Base-by-base conservation (phyloP, 73 alveolate genomes). In the Paramecium biaurelia region DNA sequence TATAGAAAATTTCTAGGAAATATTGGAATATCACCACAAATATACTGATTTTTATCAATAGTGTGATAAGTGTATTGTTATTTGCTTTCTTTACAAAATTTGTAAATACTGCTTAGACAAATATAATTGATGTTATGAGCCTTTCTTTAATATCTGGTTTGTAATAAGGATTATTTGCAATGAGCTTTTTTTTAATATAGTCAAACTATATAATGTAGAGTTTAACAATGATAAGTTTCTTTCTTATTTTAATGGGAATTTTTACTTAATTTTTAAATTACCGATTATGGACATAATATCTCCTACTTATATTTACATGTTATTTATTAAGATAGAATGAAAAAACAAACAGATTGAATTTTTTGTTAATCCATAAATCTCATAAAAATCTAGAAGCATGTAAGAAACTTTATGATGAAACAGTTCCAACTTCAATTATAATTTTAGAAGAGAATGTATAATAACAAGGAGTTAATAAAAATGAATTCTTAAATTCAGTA, bases 341-440 rank as follows among this genome's bases (percentile, higher is more conserved):
- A 20, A 79, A 45, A 43, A 45, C 70, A 11, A 79, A 38, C 43
- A 35, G 90, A 41, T 23, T 79, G 28, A 45, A 47, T 2, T 42
- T 42, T 79, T 34, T 79, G 7, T 24, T 42, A 12, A 79, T 79
- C 1, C 26, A 47, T 4, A 79, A 79, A 15, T 43, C 70, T 30
- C 70, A 43, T 79, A 24, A 41, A 20, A 79, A 79, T 79, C 28
- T 79, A 47, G 74, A 79, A 20, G 90, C 90, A 4, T 79, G 90
- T 23, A 79, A 79, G 26, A 79, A 45, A 79, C 45, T 79, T 11
- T 79, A 79, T 45, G 90, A 79, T 79, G 90, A 79, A 79, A 79
- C 90, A 0, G 90, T 79, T 7, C 90, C 90, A 14, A 47, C 90
- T n/a, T 79, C 70, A 7, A 79, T 79, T 2, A 79, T 79, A n/a